Evolutionary conservation across 352 stramenopile genomes (phyloP).

Genomic region (Phytophthora cajani): DNA sequence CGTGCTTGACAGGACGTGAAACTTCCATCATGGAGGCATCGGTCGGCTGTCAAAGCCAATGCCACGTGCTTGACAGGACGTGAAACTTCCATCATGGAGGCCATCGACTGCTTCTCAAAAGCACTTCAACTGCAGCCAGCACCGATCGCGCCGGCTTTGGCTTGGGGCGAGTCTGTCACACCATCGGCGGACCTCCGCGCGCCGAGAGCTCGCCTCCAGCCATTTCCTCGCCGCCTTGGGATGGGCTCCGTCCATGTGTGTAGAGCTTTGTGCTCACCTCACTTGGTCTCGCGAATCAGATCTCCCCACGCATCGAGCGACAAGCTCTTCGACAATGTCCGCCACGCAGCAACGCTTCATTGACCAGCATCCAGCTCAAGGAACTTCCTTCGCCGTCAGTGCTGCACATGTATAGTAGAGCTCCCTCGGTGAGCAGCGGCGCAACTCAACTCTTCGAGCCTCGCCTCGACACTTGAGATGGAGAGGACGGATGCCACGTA

Average conservation of each 20-base stretch:
- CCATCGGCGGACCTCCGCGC: slow-evolving; percentile 20
- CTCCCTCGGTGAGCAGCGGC: background rate
- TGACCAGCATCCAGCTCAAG: too few relatives aligned
- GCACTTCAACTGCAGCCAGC: background rate
- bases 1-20: background rate
- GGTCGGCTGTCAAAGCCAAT: background rate
- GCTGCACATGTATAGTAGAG: too few relatives aligned
- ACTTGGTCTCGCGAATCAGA: background rate
- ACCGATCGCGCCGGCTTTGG: slow-evolving; percentile 13
- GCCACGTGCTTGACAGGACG: background rate
- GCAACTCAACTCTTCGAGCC: background rate
- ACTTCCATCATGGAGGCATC: background rate
- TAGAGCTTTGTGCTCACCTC: background rate
- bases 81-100: background rate
- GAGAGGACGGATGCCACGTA: slow-evolving; percentile 14
- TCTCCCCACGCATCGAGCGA: background rate
- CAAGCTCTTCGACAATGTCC: too few relatives aligned
- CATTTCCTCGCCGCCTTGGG: slow-evolving; percentile 12
- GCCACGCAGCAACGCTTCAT: background rate
- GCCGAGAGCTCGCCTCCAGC: slow-evolving; percentile 23
- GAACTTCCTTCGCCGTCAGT: too few relatives aligned
- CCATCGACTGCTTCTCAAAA: background rate
- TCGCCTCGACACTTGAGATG: slow-evolving; percentile 5
- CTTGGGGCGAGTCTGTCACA: slow-evolving; percentile 10
- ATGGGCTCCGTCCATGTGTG: slow-evolving; percentile 3